Conservation (phyloP, 1,284 basidiomycete genomes). For the Xerocomus nothofagi region DNA sequence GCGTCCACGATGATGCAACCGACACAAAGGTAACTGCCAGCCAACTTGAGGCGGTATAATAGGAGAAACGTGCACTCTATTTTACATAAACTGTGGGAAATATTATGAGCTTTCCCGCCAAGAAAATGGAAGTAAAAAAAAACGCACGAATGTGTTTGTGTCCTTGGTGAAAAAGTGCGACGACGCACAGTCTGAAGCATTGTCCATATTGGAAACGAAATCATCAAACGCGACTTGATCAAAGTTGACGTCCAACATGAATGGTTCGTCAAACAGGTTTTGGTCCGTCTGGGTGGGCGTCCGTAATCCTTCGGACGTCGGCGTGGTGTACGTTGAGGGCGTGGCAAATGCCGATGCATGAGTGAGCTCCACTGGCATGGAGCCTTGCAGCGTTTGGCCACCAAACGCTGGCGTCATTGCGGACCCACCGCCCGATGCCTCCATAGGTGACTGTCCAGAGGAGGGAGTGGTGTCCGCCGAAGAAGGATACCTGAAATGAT, state of each 20-base stretch:
- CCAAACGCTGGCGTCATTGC: constrained; percentile 23
- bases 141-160: constrained; percentile 25
- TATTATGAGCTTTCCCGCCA: constrained; percentile 9
- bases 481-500: constrained; percentile 47
- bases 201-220: constrained; percentile 20
- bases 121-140: background rate
- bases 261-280: constrained; percentile 33
- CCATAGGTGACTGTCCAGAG: constrained; percentile 5
- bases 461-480: constrained; percentile 4
- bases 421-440: background rate
- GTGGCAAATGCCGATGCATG: constrained; percentile 9
- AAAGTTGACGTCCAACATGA: constrained; percentile 32
- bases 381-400: constrained; percentile 9
- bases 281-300: constrained; percentile 18
- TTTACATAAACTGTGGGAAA: constrained; percentile 30
- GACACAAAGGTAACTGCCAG: background rate
- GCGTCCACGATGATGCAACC: constrained; percentile 3
- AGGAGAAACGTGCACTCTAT: background rate
- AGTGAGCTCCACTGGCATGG: background rate
- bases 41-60: constrained; percentile 3
- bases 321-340: background rate
- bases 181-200: constrained; percentile 3
- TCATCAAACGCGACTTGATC: constrained; percentile 32
- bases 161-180: constrained; percentile 16
- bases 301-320: constrained; percentile 1